Evolutionary conservation across 2,329 filamentous ascomycete species (phyloP).

Genomic region (Remersonia thermophila): DNA sequence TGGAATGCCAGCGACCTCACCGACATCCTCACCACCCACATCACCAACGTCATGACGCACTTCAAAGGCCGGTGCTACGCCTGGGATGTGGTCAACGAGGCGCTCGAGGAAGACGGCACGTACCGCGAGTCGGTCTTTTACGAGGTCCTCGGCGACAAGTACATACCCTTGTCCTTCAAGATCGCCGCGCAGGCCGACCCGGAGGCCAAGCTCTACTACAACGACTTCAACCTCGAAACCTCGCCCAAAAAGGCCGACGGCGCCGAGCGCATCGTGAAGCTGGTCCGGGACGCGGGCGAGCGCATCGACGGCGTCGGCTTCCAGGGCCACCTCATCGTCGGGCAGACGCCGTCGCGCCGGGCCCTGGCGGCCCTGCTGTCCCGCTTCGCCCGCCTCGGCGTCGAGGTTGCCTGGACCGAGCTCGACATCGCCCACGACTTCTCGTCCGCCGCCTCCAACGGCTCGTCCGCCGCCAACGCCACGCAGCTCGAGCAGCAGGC

Average conservation of each 20-base stretch:
- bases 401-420: slow-evolving; percentile 41
- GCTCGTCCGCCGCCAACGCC: slow-evolving; percentile 30
- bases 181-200: slow-evolving; percentile 33
- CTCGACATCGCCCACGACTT: slow-evolving; percentile 34
- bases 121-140: slow-evolving; percentile 32
- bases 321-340: slow-evolving; percentile 38
- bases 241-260: slow-evolving; percentile 22
- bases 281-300: slow-evolving; percentile 22
- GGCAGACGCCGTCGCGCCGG: slow-evolving; percentile 27
- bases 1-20: slow-evolving; percentile 43
- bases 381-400: slow-evolving; percentile 28
- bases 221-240: slow-evolving; percentile 39
- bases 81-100: slow-evolving; percentile 45
- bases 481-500: slow-evolving; percentile 33
- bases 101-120: slow-evolving; percentile 34
- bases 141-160: slow-evolving; percentile 32
- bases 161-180: slow-evolving; percentile 36
- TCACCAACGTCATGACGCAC: slow-evolving; percentile 33
- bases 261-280: slow-evolving; percentile 22
- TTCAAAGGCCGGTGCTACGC: slow-evolving; percentile 35
- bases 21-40: slow-evolving; percentile 38
- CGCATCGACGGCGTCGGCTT: slow-evolving; percentile 39
- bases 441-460: slow-evolving; percentile 30
- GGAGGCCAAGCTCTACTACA: slow-evolving; percentile 38
- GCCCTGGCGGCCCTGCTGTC: slow-evolving; percentile 27